phyloP scores from a whole-genome alignment of 1,284 basidiomycete genomes.

The Ustilago vetiveriae region DNA sequence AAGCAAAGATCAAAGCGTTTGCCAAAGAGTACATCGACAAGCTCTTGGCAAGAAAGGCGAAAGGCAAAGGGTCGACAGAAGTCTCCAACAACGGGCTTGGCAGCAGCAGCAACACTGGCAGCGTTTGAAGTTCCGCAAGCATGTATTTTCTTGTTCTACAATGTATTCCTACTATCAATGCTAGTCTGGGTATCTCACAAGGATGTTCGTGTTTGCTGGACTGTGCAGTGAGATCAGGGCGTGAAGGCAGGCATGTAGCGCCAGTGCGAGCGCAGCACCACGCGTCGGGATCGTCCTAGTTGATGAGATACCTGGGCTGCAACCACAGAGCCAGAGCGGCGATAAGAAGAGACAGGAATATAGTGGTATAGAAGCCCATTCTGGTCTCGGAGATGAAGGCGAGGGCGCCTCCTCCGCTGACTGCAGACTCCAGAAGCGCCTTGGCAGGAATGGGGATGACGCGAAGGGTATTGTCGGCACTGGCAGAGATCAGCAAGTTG shows the following conservation, averaged over 20 bases:
- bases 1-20: slow-evolving; percentile 89
- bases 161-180: not conserved
- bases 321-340: slow-evolving; percentile 32
- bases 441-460: slow-evolving; percentile 71
- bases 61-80: slow-evolving; percentile 6
- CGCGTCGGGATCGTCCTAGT: slow-evolving; percentile 7
- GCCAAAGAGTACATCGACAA: slow-evolving; percentile 77
- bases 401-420: slow-evolving; percentile 19
- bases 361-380: slow-evolving; percentile 46
- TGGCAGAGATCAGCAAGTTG: slow-evolving; percentile 85
- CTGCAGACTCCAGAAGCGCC: slow-evolving; percentile 51
- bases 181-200: not conserved
- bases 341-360: slow-evolving; percentile 40
- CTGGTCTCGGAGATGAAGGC: slow-evolving; percentile 44
- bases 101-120: not conserved
- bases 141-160: slow-evolving; percentile 15
- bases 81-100: not conserved
- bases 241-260: no score
- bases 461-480: slow-evolving; percentile 88
- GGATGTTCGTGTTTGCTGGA: no score
- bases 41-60: slow-evolving; percentile 46
- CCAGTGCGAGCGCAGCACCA: no score
- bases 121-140: not conserved
- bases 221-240: no score
- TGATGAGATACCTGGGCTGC: slow-evolving; percentile 31